phyloP scores from a whole-genome alignment of 768 basidiomycete species.

The Arthromyces matolae region DNA sequence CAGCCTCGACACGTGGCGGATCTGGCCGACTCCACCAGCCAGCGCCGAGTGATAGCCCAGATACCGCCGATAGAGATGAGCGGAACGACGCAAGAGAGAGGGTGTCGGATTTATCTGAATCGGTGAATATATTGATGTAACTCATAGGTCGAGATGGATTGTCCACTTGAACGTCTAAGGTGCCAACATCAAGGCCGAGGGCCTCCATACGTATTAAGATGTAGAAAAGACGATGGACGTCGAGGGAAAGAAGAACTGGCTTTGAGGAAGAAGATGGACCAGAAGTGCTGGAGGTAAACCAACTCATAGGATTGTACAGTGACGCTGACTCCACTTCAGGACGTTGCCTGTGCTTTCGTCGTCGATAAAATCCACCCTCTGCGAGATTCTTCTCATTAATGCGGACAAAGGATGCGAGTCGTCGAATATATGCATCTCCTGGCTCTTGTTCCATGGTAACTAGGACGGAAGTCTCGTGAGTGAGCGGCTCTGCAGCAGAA shows the following conservation, averaged over 20 bases:
- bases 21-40: constrained; percentile 70
- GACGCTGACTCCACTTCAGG: constrained; percentile 31
- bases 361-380: constrained; percentile 50
- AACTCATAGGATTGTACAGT: constrained; percentile 58
- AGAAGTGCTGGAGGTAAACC: constrained; percentile 44
- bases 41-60: constrained; percentile 65
- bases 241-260: constrained; percentile 65
- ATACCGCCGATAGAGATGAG: constrained; percentile 74
- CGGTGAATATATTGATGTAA: constrained; percentile 58
- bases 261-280: constrained; percentile 36
- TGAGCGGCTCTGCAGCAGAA: constrained; percentile 12
- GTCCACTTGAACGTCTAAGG: constrained; percentile 74
- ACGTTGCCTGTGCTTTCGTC: constrained; percentile 44
- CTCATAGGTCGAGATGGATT: constrained; percentile 74
- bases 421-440: constrained; percentile 75
- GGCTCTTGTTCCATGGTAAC: constrained; percentile 42
- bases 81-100: constrained; percentile 71
- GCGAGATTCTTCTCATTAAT: constrained; percentile 72
- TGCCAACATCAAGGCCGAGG: constrained; percentile 70
- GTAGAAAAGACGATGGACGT: constrained; percentile 85
- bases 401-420: constrained; percentile 67
- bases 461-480: constrained; percentile 13
- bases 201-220: constrained; percentile 84
- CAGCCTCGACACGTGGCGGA: constrained; percentile 57
- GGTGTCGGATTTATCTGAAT: constrained; percentile 65